phyloP scores from a whole-genome alignment of 2,329 filamentous ascomycete genomes.

The Neonectria sp. region DNA sequence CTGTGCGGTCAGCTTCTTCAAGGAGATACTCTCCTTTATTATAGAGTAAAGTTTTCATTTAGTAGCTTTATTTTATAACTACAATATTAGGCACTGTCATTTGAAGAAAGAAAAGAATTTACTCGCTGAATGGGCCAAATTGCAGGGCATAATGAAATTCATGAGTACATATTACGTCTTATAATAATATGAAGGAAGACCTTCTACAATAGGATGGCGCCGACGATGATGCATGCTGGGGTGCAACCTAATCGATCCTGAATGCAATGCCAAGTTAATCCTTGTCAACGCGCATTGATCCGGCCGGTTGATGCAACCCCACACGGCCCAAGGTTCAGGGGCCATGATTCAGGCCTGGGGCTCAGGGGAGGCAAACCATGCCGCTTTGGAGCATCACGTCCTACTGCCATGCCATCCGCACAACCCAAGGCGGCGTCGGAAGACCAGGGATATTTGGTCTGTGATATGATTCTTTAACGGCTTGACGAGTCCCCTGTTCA shows the following conservation, averaged over 20 bases:
- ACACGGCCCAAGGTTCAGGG: not conserved
- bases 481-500: not conserved
- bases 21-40: too few relatives aligned
- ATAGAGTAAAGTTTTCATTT: too few relatives aligned
- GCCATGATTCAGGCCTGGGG: not conserved
- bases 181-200: not conserved
- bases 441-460: not conserved
- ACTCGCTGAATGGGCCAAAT: too few relatives aligned
- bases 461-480: not conserved
- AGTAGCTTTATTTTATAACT: too few relatives aligned
- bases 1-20: too few relatives aligned
- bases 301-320: conserved; percentile 1
- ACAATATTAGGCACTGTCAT: too few relatives aligned
- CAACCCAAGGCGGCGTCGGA: not conserved
- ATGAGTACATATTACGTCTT: too few relatives aligned
- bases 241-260: not conserved
- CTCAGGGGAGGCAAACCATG: not conserved
- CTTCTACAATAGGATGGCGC: not conserved
- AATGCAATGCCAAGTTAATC: not conserved
- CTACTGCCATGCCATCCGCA: not conserved
- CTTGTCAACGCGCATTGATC: not conserved
- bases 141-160: too few relatives aligned
- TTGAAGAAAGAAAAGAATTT: too few relatives aligned
- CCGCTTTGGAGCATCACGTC: not conserved
- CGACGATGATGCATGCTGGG: not conserved